Percentiles rank a stretch among this genome's conserved stretches.
Evolutionary conservation across 192 early-diverging fungal species (phyloP).

Genomic region (Coemansia sp.): DNA sequence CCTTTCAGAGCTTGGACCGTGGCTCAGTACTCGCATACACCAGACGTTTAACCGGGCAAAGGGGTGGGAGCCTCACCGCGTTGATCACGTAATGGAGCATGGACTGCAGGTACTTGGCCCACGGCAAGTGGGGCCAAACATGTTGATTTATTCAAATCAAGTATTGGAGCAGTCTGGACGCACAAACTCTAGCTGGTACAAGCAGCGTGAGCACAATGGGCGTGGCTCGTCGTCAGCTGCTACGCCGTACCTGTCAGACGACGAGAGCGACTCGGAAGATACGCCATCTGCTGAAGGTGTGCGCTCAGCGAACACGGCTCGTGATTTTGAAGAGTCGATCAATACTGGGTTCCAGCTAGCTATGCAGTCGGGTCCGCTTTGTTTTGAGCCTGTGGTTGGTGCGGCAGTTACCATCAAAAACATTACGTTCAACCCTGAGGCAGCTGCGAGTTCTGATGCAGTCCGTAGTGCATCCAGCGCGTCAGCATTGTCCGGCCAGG

Average conservation of each 20-base stretch:
- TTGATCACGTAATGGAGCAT: conserved; percentile 19
- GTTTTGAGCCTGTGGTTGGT: conserved; percentile 90
- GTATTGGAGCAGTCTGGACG: conserved; percentile 29
- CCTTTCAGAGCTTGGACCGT: conserved; percentile 44
- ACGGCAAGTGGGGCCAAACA: conserved; percentile 35
- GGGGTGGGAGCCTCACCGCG: conserved; percentile 55
- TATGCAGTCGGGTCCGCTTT: conserved; percentile 85
- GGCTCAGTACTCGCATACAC: conserved; percentile 36
- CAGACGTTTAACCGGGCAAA: conserved; percentile 37
- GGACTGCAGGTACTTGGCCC: conserved; percentile 47
- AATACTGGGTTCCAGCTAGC: conserved; percentile 93
- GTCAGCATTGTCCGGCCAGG: conserved; percentile 64
- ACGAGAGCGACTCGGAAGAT: conserved; percentile 29
- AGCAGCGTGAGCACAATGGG: conserved; percentile 8
- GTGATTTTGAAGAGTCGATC: conserved; percentile 77
- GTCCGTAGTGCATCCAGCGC: not conserved
- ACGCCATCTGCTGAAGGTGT: not conserved
- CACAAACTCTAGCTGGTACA: conserved; percentile 33
- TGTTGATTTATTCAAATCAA: conserved; percentile 45
- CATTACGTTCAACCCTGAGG: conserved; percentile 21
- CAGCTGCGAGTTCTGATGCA: not conserved
- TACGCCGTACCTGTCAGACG: conserved; percentile 42
- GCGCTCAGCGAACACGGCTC: conserved; percentile 43
- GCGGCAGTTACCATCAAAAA: conserved; percentile 56
- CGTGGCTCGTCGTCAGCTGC: conserved; percentile 19